Evolutionary conservation across 176 grass and related monocot species (phyloP).

Genomic region (Elymus sibiricus): DNA sequence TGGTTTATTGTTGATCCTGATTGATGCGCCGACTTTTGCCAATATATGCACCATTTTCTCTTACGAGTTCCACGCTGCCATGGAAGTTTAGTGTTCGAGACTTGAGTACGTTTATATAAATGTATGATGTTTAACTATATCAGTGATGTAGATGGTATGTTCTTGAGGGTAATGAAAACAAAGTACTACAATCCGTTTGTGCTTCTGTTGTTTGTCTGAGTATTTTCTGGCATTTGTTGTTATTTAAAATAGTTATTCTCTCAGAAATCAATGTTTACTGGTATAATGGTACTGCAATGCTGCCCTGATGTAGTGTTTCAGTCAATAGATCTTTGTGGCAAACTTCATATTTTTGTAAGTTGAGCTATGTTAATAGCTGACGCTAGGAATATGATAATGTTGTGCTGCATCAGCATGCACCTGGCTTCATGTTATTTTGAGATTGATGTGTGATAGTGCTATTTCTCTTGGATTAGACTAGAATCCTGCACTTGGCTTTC

Average conservation of each 20-base stretch:
- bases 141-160: slow-evolving; percentile 12
- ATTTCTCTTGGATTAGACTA: neutral
- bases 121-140: slow-evolving; percentile 12
- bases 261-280: neutral
- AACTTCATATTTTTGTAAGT: neutral
- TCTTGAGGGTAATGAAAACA: neutral
- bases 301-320: neutral
- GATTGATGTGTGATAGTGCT: neutral
- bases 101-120: neutral
- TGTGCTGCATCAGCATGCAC: neutral
- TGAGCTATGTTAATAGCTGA: neutral
- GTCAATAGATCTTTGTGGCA: neutral
- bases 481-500: neutral
- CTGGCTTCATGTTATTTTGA: neutral
- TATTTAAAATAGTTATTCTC: neutral
- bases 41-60: slow-evolving; percentile 14
- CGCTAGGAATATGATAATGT: neutral
- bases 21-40: slow-evolving; percentile 10
- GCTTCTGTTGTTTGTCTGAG: neutral
- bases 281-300: neutral
- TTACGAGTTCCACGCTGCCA: neutral
- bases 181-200: neutral
- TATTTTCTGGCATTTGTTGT: neutral
- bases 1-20: slow-evolving; percentile 11
- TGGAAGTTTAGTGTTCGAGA: slow-evolving; percentile 16